Conservation (phyloP, 2,329 filamentous ascomycete genomes). For the Aaosphaeria pasadenensis region DNA sequence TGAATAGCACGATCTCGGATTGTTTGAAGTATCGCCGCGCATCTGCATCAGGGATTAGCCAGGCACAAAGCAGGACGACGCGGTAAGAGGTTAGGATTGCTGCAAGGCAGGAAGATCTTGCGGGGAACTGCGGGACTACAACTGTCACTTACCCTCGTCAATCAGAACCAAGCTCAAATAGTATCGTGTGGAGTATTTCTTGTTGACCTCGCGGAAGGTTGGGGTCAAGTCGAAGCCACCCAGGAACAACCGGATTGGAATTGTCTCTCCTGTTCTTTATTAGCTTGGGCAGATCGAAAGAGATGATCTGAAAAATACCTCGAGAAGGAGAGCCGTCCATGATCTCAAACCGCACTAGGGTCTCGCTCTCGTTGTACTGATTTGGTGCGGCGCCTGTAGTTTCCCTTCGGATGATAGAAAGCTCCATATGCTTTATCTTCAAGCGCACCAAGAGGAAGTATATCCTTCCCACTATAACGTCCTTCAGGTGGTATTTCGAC, state of each 20-base stretch:
- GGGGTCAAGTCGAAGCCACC: constrained; percentile 97
- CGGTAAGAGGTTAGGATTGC: neutral
- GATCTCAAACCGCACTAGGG: constrained; percentile 96
- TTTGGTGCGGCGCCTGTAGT: constrained; percentile 96
- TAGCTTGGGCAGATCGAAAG: constrained; percentile 7
- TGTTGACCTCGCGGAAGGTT: constrained; percentile 98
- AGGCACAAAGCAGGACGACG: neutral
- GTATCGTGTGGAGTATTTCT: constrained; percentile 98
- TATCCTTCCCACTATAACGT: constrained; percentile 97
- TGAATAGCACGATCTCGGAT: constrained; percentile 94
- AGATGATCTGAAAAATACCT: constrained; percentile 53
- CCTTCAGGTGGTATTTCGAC: constrained; percentile 98
- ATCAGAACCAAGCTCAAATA: constrained; percentile 95
- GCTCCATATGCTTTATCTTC: constrained; percentile 99
- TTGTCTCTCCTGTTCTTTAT: constrained; percentile 66
- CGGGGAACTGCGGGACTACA: neutral
- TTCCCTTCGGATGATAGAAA: constrained; percentile 94
- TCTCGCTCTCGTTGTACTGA: constrained; percentile 99
- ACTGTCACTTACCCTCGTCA: constrained; percentile 69
- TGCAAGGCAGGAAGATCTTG: no score
- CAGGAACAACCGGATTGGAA: constrained; percentile 93
- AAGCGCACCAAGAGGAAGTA: constrained; percentile 95
- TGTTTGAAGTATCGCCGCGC: constrained; percentile 98
- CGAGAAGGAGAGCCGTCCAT: constrained; percentile 99
- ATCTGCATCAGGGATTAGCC: constrained; percentile 53